Conservation (phyloP, 495 filamentous ascomycete genomes). For the Neurospora pannonica region DNA sequence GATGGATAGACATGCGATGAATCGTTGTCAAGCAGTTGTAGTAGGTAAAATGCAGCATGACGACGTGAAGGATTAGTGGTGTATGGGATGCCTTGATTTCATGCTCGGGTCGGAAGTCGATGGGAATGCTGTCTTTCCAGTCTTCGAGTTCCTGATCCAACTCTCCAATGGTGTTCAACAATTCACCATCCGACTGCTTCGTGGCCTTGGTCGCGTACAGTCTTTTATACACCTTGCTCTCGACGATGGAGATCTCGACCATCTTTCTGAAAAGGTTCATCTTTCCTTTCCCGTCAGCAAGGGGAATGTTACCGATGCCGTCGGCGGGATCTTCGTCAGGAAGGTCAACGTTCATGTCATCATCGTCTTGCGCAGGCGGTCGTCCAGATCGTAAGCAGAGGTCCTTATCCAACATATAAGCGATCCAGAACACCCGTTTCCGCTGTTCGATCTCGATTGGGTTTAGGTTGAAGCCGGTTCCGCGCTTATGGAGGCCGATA, state of each 20-base stretch:
- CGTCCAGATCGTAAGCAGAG: slow-evolving; percentile 87
- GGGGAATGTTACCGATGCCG: slow-evolving; percentile 84
- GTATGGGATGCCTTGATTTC: slow-evolving; percentile 87
- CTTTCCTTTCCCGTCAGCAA: slow-evolving; percentile 83
- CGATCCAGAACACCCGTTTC: slow-evolving; percentile 97
- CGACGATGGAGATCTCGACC: slow-evolving; percentile 83
- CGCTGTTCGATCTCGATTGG: slow-evolving; percentile 87
- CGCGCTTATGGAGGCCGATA: slow-evolving; percentile 90
- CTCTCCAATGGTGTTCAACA: slow-evolving; percentile 92
- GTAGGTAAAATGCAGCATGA: slow-evolving; percentile 90
- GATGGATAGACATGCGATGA: slow-evolving; percentile 96
- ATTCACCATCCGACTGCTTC: slow-evolving; percentile 84
- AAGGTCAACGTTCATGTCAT: slow-evolving; percentile 96
- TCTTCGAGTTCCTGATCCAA: slow-evolving; percentile 87
- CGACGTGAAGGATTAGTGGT: slow-evolving; percentile 82
- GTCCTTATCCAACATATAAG: slow-evolving; percentile 92
- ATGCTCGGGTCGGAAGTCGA: slow-evolving; percentile 90
- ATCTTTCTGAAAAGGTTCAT: slow-evolving; percentile 88
- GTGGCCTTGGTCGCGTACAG: slow-evolving; percentile 89
- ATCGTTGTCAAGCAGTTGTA: slow-evolving; percentile 98
- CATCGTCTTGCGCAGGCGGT: slow-evolving; percentile 90
- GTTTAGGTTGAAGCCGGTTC: slow-evolving; percentile 83
- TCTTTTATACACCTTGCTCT: slow-evolving; percentile 87
- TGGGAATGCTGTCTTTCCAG: slow-evolving; percentile 91
- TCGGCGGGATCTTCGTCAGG: slow-evolving; percentile 86